Evolutionary conservation across 202 grass and related monocot species (phyloP).

Genomic region (Dendrocalamus latiflorus): DNA sequence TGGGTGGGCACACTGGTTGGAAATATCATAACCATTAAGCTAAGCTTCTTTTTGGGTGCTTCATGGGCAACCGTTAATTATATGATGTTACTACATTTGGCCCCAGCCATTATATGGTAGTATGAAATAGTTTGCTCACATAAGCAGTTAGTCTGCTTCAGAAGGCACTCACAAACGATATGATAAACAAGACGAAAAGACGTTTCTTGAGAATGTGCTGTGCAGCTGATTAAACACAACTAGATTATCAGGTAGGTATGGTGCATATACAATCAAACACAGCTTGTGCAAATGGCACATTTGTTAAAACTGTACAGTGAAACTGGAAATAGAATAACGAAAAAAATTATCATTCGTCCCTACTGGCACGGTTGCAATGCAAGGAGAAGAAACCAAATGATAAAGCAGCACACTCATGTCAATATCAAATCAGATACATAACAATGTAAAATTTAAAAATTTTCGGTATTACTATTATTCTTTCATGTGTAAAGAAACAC

Average conservation of each 20-base stretch:
- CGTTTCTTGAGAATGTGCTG: background rate
- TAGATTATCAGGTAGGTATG: background rate
- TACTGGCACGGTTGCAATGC: too few relatives aligned
- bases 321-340: too few relatives aligned
- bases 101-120: background rate
- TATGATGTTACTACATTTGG: background rate
- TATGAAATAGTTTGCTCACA: background rate
- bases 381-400: too few relatives aligned
- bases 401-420: background rate
- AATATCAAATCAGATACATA: background rate
- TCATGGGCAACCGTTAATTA: background rate
- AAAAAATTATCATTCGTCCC: too few relatives aligned
- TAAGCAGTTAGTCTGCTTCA: background rate
- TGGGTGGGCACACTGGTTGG: background rate
- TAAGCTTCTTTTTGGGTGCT: background rate
- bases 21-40: too few relatives aligned
- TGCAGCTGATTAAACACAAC: too few relatives aligned
- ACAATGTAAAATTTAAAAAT: background rate
- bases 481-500: slow-evolving; percentile 26
- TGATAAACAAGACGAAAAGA: background rate
- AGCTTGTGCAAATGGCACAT: background rate
- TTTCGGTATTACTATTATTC: background rate
- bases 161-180: background rate
- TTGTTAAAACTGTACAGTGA: too few relatives aligned
- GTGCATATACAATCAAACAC: background rate